Conservation (phyloP, 495 filamentous ascomycete species). For the Neurospora sp. region DNA sequence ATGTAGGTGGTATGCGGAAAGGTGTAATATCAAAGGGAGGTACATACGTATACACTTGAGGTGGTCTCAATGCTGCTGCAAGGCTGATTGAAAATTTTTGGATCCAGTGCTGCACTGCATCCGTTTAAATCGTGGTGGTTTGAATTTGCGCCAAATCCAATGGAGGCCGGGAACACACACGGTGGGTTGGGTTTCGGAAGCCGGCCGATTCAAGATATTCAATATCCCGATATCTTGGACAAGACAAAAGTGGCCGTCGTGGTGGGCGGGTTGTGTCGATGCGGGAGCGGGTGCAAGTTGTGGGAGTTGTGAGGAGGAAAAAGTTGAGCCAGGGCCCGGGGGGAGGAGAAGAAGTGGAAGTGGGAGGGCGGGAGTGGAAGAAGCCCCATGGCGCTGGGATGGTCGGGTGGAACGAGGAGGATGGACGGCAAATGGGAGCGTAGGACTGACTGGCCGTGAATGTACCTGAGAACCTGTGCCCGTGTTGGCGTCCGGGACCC, state of each 20-base stretch:
- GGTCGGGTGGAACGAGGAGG: conserved; percentile 1
- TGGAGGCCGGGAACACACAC: background rate
- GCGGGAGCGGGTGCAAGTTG: conserved; percentile 3
- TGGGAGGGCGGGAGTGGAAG: conserved; percentile 32
- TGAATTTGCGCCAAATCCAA: background rate
- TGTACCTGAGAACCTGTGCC: conserved; percentile 1
- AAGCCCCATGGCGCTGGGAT: conserved; percentile 20
- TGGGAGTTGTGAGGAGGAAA: conserved; percentile 15
- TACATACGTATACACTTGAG: background rate
- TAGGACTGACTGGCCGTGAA: conserved; percentile 6
- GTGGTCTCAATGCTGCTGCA: background rate
- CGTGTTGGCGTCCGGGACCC: background rate
- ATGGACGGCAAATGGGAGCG: conserved; percentile 20
- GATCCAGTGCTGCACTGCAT: background rate
- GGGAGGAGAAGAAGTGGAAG: conserved; percentile 26
- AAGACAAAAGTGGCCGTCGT: background rate
- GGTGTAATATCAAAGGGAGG: background rate
- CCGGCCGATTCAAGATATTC: background rate
- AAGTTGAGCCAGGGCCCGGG: conserved; percentile 22
- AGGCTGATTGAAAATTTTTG: background rate
- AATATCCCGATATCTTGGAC: background rate
- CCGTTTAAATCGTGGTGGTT: background rate
- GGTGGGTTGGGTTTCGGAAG: background rate
- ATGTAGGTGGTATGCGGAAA: background rate
- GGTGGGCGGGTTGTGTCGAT: background rate